These are phyloP conservation scores for Dryadomyces quercus-mongolicae DNA, from an alignment of 2,329 filamentous ascomycete species.

Conservation along the genomic window DNA sequence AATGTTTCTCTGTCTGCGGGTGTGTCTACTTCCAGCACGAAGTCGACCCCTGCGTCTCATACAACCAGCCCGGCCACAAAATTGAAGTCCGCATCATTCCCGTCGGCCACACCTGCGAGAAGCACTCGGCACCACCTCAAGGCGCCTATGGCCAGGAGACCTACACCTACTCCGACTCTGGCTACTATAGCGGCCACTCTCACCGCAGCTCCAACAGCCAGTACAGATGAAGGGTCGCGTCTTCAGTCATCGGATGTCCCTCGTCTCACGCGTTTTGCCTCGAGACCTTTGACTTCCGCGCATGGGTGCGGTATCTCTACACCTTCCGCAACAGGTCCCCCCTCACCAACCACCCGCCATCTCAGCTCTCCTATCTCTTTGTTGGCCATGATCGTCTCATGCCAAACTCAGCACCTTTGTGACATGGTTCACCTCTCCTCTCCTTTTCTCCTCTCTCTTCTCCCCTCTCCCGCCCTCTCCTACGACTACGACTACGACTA, in stretches of 20 bases:
- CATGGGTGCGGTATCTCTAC: constrained; percentile 37
- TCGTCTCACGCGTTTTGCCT: constrained; percentile 27
- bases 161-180: constrained; percentile 39
- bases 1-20: constrained; percentile 75
- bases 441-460: too few relatives aligned
- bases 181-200: constrained; percentile 39
- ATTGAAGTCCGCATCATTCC: constrained; percentile 66
- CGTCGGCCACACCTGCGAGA: constrained; percentile 67
- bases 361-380: constrained; percentile 36
- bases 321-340: constrained; percentile 27
- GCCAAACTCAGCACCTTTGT: constrained; percentile 24
- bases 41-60: constrained; percentile 67
- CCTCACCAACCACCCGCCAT: constrained; percentile 27
- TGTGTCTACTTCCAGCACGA: constrained; percentile 84
- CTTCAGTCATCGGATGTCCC: constrained; percentile 33
- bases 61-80: constrained; percentile 59
- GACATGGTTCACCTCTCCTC: neutral
- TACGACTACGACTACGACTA: too few relatives aligned
- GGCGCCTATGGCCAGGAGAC: constrained; percentile 26
- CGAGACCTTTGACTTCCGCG: constrained; percentile 28
- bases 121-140: constrained; percentile 31
- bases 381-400: constrained; percentile 30
- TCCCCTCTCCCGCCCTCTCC: too few relatives aligned
- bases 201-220: constrained; percentile 26
- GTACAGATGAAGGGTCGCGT: constrained; percentile 40